A percentile compares a stretch with the other conserved stretches of the same genome.
Conservation (phyloP, 2,329 filamentous ascomycete genomes). For the Drechslerella dactyloides region DNA sequence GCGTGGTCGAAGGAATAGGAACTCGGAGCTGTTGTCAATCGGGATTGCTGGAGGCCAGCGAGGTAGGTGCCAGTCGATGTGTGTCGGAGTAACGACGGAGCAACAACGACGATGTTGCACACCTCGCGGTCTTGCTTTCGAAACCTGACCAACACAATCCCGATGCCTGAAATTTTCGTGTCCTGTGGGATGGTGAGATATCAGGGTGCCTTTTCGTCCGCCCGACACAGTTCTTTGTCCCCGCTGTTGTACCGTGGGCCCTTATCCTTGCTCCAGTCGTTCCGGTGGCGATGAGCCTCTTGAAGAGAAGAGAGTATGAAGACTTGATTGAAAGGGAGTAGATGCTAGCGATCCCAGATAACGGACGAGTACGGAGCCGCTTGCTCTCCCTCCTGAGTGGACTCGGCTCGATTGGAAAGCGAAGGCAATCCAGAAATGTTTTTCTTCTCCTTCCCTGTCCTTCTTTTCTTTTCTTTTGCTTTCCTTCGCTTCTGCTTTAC, state of each 20-base stretch:
- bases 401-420: background rate
- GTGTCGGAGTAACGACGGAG: constrained; percentile 19
- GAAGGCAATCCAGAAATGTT: background rate
- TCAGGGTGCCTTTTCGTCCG: constrained; percentile 17
- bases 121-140: constrained; percentile 20
- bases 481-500: background rate
- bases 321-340: background rate
- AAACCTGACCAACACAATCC: constrained; percentile 30
- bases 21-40: constrained; percentile 20
- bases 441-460: background rate
- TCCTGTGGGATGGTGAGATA: constrained; percentile 18
- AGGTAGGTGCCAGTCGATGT: background rate
- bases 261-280: constrained; percentile 19
- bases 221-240: constrained; percentile 23
- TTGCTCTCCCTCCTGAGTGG: background rate
- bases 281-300: constrained; percentile 19
- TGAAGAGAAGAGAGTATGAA: constrained; percentile 16
- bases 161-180: constrained; percentile 41
- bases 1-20: constrained; percentile 6
- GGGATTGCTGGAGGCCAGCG: constrained; percentile 14
- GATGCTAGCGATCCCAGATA: background rate
- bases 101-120: constrained; percentile 32
- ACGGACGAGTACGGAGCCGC: background rate
- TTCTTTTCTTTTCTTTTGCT: constrained; percentile 6
- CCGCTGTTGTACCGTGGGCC: constrained; percentile 31